A percentile compares a stretch with the other conserved stretches of the same genome.
These are phyloP conservation scores for Pyrenopolyporus hunteri DNA, from an alignment of 495 filamentous ascomycete species.

Conservation along the genomic window DNA sequence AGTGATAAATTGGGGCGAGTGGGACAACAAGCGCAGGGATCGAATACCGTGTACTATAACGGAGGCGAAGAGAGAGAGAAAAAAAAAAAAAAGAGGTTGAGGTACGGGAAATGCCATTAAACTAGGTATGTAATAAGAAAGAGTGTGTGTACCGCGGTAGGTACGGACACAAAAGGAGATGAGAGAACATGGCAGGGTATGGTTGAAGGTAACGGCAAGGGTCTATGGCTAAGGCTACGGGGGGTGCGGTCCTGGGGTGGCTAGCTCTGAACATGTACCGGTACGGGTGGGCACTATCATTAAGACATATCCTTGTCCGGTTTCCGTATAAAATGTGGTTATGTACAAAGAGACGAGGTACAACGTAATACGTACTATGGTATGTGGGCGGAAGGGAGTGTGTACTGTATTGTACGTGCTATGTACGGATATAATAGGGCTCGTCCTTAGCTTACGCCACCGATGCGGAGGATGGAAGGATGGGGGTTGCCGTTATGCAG, in stretches of 20 bases:
- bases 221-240: slow-evolving; percentile 34
- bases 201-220: slow-evolving; percentile 39
- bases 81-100: slow-evolving; percentile 3
- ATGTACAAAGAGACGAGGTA: slow-evolving; percentile 8
- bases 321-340: slow-evolving; percentile 5
- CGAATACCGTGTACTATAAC: slow-evolving; percentile 20
- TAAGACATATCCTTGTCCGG: slow-evolving; percentile 10
- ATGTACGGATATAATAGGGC: slow-evolving; percentile 11
- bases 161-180: slow-evolving; percentile 35
- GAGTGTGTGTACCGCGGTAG: slow-evolving; percentile 12
- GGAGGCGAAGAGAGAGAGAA: slow-evolving; percentile 25
- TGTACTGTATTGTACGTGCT: slow-evolving; percentile 16
- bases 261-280: slow-evolving; percentile 26
- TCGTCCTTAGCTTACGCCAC: slow-evolving; percentile 50
- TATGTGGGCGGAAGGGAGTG: neutral
- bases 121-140: slow-evolving; percentile 30
- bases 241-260: slow-evolving; percentile 23
- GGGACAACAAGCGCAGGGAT: slow-evolving; percentile 39
- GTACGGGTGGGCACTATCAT: slow-evolving; percentile 29
- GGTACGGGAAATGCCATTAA: slow-evolving; percentile 33
- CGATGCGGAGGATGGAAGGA: slow-evolving; percentile 46
- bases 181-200: slow-evolving; percentile 41
- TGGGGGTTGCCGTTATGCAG: slow-evolving; percentile 48
- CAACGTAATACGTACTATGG: too few species aligned
- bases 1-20: slow-evolving; percentile 39